Base-by-base conservation (phyloP, 768 basidiomycete genomes). In the Agrocybe pediades region DNA sequence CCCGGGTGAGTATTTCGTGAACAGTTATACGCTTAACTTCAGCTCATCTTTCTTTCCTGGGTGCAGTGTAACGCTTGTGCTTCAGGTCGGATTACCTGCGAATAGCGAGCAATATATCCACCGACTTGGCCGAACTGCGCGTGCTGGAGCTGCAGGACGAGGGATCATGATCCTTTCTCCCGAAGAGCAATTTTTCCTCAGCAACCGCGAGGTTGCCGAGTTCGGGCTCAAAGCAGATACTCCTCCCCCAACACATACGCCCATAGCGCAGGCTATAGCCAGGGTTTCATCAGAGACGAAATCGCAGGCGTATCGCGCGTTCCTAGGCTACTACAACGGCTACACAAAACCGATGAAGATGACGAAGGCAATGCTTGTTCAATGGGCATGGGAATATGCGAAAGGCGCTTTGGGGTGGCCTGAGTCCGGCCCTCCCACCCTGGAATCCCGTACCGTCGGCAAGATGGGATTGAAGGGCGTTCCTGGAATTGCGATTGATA, bases 51-150 rank as follows among this genome's bases (percentile, higher is more conserved):
- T 19, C 25, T 44, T 8, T 11, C 49, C 15, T 30, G 29, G 15
- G 6, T 30, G 46, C 23, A 81, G 81, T 16, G 83, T 88, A 6
- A 83, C 85, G 0, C 73, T 80, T 1, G 80, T 88, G 41, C 60
- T 86, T 6, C 86, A 88, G 63, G 66, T 84, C 51, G 85, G 85
- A 54, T 77, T 89, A 57, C 88, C 89, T 11, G 78, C 82, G 0
- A 79, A 84, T 51, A 76, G 83, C 21, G 89, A 90, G 61, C 88
- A 90, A 64, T 90, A 91, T 68, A 84, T 91, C 51, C 89, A 90
- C 61, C 81, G 89, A 19, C 84, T 91, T 6, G 89, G 89, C 13
- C 81, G 88, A 43, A 91, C 88, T 16, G 89, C 88, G 9, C 82
- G 89, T 41, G 89, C 89, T 0, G 89, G 88, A 5, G 72, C 82